These are phyloP conservation scores for Phytopythium aichiense DNA, from an alignment of 352 stramenopile species.

Conservation along the genomic window DNA sequence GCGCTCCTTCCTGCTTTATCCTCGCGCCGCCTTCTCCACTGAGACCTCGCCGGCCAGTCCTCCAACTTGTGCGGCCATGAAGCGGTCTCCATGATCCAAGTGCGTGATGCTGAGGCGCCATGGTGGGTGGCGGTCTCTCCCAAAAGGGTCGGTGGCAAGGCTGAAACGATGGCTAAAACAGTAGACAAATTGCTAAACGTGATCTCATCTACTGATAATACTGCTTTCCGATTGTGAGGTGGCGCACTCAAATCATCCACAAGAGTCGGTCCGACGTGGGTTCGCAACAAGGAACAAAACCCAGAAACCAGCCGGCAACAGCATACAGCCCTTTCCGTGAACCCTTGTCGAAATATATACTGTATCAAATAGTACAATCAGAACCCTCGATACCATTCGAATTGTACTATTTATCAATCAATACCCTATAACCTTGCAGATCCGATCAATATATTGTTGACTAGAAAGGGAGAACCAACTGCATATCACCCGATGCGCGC, in stretches of 20 bases:
- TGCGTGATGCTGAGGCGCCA: not conserved
- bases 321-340: not conserved
- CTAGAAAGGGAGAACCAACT: too few species aligned
- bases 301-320: constrained; percentile 8
- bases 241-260: not conserved
- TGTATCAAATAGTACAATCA: too few species aligned
- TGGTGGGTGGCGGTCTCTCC: not conserved
- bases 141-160: not conserved
- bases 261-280: constrained; percentile 1
- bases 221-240: not conserved
- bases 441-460: too few species aligned
- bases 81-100: not conserved
- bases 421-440: too few species aligned
- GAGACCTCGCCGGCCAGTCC: not conserved
- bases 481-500: not conserved
- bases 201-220: too few species aligned
- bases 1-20: not conserved
- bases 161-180: too few species aligned
- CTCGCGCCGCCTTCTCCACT: not conserved
- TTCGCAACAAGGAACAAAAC: constrained; percentile 2
- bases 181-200: too few species aligned
- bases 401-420: too few species aligned
- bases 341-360: too few species aligned
- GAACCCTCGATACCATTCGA: too few species aligned
- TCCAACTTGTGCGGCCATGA: not conserved